Evolutionary conservation across 2,329 filamentous ascomycete genomes (phyloP), one percentile per base, ranked within the genome.

Genomic region (Cryoendolithus antarcticus): DNA sequence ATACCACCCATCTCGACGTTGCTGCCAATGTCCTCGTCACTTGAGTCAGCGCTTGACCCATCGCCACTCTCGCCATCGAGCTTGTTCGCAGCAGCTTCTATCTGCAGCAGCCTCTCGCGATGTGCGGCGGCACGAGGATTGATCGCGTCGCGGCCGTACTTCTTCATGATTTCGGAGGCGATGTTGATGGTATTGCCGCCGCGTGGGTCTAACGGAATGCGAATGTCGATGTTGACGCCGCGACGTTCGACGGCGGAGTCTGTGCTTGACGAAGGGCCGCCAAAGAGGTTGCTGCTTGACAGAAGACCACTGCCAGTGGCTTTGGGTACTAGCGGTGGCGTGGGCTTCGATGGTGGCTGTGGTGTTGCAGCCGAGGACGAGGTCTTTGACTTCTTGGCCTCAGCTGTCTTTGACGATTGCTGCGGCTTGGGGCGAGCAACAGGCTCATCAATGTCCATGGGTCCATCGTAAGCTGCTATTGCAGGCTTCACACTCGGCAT

Each of bases 181-280:
- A 96, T 95, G 60, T 96, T 96, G 63, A 98, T 77, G 44, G 93
- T 89, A 49, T 89, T 86, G 59, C 94, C 94, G 29, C 76, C 81
- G 51, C 84, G 78, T 31, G 86, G 84, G 42, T 80, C 75, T 30
- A 98, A 71, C 0, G 83, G 77, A 41, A 98, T 80, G 40, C 82
- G 79, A 11, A 98, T 72, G 38, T 93, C 74, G 46, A 98, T 94
- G 77, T 93, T 31, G 78, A 86, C 2, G 74, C 75, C 41, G 67
- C 64, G 60, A 43, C 57, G 48, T 40, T 58, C 46, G 10, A 55
- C 51, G 41, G 56, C 48, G 46, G 60, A 66, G 34, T 67, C 62
- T 7, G 69, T 59, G 15, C 62, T 63, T 34, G 62, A 62, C 59
- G 93, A 85, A 32, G 75, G 74, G 5, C 69, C 66, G 8, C 72